Evolutionary conservation across 2,329 filamentous ascomycete species (phyloP).

Genomic region (Calonectria leucothoes): DNA sequence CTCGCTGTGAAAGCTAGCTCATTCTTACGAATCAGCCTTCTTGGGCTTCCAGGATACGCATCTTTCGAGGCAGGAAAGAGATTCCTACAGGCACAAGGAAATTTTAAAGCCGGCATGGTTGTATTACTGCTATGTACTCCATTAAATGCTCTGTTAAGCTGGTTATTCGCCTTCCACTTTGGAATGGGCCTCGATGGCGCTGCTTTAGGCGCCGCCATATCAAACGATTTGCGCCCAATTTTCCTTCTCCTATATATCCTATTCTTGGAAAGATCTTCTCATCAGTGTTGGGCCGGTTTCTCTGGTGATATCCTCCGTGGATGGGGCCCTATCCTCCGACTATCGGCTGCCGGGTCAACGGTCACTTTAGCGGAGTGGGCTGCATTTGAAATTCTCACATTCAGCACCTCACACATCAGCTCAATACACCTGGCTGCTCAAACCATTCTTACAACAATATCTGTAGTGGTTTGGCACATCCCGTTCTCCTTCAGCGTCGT

Average conservation of each 20-base stretch:
- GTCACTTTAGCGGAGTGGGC: conserved; percentile 57
- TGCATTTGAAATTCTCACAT: conserved; percentile 56
- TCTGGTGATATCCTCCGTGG: conserved; percentile 48
- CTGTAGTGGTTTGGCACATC: conserved; percentile 55
- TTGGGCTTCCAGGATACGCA: conserved; percentile 64
- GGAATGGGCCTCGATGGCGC: conserved; percentile 62
- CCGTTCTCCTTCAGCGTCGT: conserved; percentile 56
- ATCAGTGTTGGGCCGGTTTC: conserved; percentile 53
- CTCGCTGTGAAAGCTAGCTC: conserved; percentile 60
- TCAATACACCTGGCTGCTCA: conserved; percentile 56
- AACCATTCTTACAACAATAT: conserved; percentile 54
- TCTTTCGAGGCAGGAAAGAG: conserved; percentile 66
- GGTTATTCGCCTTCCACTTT: conserved; percentile 56
- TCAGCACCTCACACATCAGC: conserved; percentile 58
- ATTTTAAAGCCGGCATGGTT: conserved; percentile 61
- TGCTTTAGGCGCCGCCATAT: conserved; percentile 60
- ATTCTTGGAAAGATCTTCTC: conserved; percentile 50
- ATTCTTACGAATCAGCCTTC: conserved; percentile 60
- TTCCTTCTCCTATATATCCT: conserved; percentile 59
- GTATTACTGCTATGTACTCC: conserved; percentile 60
- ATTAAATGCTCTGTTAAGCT: conserved; percentile 60
- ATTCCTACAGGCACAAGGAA: conserved; percentile 66
- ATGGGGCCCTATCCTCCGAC: conserved; percentile 54
- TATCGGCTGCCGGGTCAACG: conserved; percentile 52
- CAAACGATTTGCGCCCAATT: conserved; percentile 60